Evolutionary conservation across 805 yeast species (phyloP).

Genomic region (Yamadazyma paraphyllophila): DNA sequence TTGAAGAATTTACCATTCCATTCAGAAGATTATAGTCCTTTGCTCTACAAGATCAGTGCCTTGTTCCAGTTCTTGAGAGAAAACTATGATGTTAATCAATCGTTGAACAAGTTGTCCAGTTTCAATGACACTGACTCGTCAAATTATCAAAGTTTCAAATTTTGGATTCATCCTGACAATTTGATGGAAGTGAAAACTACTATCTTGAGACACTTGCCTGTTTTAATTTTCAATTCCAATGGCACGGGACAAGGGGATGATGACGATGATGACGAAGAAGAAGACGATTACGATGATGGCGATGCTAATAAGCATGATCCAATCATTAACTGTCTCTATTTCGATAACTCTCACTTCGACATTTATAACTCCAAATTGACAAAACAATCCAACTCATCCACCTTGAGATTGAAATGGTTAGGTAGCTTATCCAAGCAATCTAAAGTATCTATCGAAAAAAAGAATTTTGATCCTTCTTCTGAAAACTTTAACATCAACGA

Average conservation of each 20-base stretch:
- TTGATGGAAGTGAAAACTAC: constrained; percentile 97
- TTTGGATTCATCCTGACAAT: constrained; percentile 93
- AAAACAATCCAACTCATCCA: constrained; percentile 66
- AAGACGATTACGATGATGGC: constrained; percentile 50
- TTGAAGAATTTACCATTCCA: constrained; percentile 86
- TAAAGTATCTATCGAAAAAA: constrained; percentile 79
- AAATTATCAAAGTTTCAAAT: constrained; percentile 70
- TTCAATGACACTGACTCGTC: constrained; percentile 36
- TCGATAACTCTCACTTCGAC: constrained; percentile 81
- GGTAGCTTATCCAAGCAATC: constrained; percentile 78
- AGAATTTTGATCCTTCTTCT: constrained; percentile 55
- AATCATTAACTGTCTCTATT: constrained; percentile 78
- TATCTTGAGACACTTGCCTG: constrained; percentile 89
- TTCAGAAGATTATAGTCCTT: constrained; percentile 91
- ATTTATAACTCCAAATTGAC: constrained; percentile 81
- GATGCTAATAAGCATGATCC: constrained; percentile 46
- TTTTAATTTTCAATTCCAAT: constrained; percentile 58
- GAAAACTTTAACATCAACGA: constrained; percentile 59
- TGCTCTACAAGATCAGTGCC: constrained; percentile 76
- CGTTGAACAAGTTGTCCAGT: constrained; percentile 50
- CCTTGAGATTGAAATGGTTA: constrained; percentile 86
- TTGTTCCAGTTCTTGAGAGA: constrained; percentile 81
- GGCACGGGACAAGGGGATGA: not conserved
- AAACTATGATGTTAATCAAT: constrained; percentile 53
- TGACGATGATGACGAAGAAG: constrained; percentile 48